Evolutionary conservation across 2,329 filamentous ascomycete genomes (phyloP).

Genomic region (Tricladium varicosporioides): DNA sequence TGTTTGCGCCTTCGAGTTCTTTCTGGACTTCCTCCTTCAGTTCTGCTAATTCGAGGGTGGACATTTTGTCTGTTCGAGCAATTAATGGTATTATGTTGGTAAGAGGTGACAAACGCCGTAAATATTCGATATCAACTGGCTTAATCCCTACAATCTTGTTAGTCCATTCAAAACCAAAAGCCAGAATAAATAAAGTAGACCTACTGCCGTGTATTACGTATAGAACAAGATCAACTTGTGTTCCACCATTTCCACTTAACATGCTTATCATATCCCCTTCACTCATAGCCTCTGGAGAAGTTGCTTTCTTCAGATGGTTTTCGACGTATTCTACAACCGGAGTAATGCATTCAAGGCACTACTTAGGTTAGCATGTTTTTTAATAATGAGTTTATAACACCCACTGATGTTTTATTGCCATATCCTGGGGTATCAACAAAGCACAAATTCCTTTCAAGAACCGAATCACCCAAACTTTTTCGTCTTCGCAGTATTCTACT

Average conservation of each 20-base stretch:
- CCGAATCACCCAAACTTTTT: constrained; percentile 70
- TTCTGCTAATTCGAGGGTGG: constrained; percentile 51
- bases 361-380: constrained; percentile 31
- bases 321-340: constrained; percentile 71
- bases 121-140: constrained; percentile 66
- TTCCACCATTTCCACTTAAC: constrained; percentile 77
- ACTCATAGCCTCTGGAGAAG: constrained; percentile 58
- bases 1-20: constrained; percentile 54
- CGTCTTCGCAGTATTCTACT: constrained; percentile 57
- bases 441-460: constrained; percentile 88
- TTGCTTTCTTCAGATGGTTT: constrained; percentile 61
- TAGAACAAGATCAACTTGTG: constrained; percentile 80
- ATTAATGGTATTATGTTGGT: constrained; percentile 87
- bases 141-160: constrained; percentile 48
- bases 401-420: constrained; percentile 50
- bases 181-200: constrained; percentile 23
- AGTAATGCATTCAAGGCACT: constrained; percentile 56
- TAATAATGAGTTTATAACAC: constrained; percentile 25
- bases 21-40: constrained; percentile 59
- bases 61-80: constrained; percentile 70
- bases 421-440: constrained; percentile 84
- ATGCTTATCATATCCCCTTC: constrained; percentile 75
- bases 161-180: too few relatives aligned
- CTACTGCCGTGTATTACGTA: constrained; percentile 76
- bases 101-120: constrained; percentile 65